These are phyloP conservation scores for Eutypella sp. DNA, from an alignment of 2,329 filamentous ascomycete genomes.

Conservation along the genomic window DNA sequence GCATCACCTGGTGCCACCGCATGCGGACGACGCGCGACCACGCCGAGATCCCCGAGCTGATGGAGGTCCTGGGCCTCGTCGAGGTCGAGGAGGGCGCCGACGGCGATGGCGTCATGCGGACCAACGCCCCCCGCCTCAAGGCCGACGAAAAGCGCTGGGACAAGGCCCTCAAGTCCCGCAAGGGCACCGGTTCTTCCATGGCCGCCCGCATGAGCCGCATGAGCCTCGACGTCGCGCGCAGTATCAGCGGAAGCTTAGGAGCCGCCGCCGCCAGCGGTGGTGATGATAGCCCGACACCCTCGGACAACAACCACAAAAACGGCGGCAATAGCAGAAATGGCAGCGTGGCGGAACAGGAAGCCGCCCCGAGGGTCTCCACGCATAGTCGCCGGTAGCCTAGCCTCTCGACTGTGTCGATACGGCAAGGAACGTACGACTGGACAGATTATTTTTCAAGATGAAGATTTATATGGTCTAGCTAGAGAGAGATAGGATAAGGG, in stretches of 20 bases:
- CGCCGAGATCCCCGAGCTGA: slow-evolving; percentile 62
- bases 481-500: too few species aligned
- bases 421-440: too few species aligned
- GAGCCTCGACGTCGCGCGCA: slow-evolving; percentile 27
- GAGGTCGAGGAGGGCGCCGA: slow-evolving; percentile 27
- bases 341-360: too few species aligned
- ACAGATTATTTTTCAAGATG: too few species aligned
- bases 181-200: slow-evolving; percentile 50
- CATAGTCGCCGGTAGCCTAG: background rate
- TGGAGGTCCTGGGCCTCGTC: slow-evolving; percentile 56
- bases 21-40: slow-evolving; percentile 79
- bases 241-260: too few species aligned
- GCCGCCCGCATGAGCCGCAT: slow-evolving; percentile 43
- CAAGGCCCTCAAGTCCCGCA: slow-evolving; percentile 42
- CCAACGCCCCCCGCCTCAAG: slow-evolving; percentile 22
- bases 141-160: slow-evolving; percentile 40
- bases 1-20: slow-evolving; percentile 72
- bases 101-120: slow-evolving; percentile 25
- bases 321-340: background rate
- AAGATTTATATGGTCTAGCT: too few species aligned
- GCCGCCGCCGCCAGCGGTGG: too few species aligned
- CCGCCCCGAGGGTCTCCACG: too few species aligned
- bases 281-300: too few species aligned
- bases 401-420: too few species aligned
- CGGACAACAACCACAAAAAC: too few species aligned